A percentile compares a stretch with the other conserved stretches of the same genome.
Conservation (phyloP, 495 filamentous ascomycete species). For the Neurospora tetraspora region DNA sequence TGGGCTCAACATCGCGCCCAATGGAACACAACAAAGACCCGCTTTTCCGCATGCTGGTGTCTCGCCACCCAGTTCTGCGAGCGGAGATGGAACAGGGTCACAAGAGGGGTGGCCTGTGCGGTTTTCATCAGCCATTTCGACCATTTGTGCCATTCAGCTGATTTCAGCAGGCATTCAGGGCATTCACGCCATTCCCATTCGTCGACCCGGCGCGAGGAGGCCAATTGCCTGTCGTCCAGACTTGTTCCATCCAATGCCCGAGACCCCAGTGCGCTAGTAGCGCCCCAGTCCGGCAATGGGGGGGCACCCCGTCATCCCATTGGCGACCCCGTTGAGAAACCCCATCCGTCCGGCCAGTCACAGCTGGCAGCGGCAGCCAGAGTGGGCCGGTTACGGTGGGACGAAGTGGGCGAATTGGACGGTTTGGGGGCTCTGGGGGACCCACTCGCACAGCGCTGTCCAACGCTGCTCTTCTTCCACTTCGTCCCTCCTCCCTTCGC, state of each 20-base stretch:
- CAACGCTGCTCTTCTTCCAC: constrained; percentile 22
- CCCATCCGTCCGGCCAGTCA: background rate
- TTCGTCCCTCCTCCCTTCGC: constrained; percentile 23
- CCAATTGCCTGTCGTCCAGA: constrained; percentile 25
- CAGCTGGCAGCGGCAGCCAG: background rate
- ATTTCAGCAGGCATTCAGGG: background rate
- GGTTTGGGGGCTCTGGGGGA: background rate
- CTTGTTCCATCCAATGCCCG: constrained; percentile 7
- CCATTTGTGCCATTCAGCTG: background rate
- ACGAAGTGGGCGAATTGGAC: background rate
- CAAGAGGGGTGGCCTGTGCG: constrained; percentile 17
- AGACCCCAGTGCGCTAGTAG: constrained; percentile 23
- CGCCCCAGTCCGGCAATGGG: constrained; percentile 11
- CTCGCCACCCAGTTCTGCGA: constrained; percentile 23
- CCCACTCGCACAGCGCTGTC: constrained; percentile 15
- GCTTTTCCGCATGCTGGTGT: constrained; percentile 13
- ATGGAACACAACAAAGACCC: constrained; percentile 10
- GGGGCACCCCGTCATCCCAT: background rate
- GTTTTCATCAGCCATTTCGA: background rate
- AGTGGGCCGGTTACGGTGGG: background rate
- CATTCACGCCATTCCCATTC: background rate
- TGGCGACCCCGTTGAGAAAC: background rate
- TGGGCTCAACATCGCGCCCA: constrained; percentile 13
- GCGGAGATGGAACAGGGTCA: constrained; percentile 4
- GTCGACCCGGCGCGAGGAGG: background rate